These are phyloP conservation scores for Aspergillus texensis DNA, from an alignment of 2,329 filamentous ascomycete genomes.

Conservation along the genomic window DNA sequence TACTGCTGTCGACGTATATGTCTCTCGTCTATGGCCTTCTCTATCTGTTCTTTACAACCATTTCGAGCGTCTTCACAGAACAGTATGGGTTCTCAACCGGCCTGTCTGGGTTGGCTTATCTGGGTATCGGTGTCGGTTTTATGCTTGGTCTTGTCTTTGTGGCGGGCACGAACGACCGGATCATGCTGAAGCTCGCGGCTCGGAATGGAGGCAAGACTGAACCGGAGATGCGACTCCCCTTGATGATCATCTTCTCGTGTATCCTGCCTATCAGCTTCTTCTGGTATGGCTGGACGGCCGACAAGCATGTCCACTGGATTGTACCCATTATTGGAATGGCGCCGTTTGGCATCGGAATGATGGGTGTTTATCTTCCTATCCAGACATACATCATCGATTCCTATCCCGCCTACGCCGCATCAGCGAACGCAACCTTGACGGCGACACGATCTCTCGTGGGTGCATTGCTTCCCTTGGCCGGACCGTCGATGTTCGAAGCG, in stretches of 20 bases:
- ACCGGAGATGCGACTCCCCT: constrained; percentile 55
- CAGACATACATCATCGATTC: constrained; percentile 66
- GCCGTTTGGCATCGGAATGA: constrained; percentile 58
- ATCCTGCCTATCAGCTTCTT: constrained; percentile 59
- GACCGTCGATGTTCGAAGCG: constrained; percentile 50
- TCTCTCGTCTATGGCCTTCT: constrained; percentile 58
- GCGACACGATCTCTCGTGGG: constrained; percentile 58
- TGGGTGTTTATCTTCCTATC: constrained; percentile 58
- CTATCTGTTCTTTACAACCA: constrained; percentile 60
- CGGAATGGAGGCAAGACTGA: constrained; percentile 43
- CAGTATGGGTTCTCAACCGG: constrained; percentile 53
- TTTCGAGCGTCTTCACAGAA: constrained; percentile 52
- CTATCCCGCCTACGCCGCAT: constrained; percentile 49
- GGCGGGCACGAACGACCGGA: constrained; percentile 37
- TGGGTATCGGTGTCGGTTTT: constrained; percentile 53
- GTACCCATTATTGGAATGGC: constrained; percentile 62
- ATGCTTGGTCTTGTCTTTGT: constrained; percentile 39
- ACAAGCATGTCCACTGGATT: constrained; percentile 59
- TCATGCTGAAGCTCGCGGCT: constrained; percentile 33
- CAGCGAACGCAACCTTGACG: constrained; percentile 57
- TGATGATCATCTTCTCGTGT: constrained; percentile 58
- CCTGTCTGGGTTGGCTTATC: constrained; percentile 51
- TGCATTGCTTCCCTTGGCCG: constrained; percentile 63
- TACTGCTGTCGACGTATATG: constrained; percentile 55
- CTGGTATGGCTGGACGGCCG: constrained; percentile 62